Evolutionary conservation across 2,329 filamentous ascomycete species (phyloP), one percentile per base, ranked within the genome.

Genomic region (Ustulina deusta): DNA sequence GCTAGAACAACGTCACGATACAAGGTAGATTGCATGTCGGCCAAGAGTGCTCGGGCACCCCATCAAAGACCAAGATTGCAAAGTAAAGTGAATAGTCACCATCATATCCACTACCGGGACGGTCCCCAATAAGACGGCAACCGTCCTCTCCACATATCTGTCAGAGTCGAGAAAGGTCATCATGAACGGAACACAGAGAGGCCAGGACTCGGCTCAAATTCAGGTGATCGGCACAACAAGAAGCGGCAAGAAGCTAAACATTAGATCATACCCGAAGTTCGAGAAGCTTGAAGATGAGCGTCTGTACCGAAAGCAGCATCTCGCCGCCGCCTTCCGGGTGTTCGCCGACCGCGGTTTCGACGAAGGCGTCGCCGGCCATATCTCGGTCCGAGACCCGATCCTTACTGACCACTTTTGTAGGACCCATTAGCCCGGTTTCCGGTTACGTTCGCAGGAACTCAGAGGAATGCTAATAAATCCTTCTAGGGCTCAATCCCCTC

Each of bases 291-390:
- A 83, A 42, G 83, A 85, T 54, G 84, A 90, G 65, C 85, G 89
- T 10, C 79, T 82, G 72, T 89, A 87, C 80, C 85, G 87, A 69
- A 82, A 88, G 32, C 81, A 84, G 25, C 87, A 89, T 73, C 87
- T 88, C 76, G 86, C 86, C 1, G 82, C 83, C 6, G 86, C 87
- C 17, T 91, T 91, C 76, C 84, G 88, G 11, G 83, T 89, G 62
- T 90, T 90, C 73, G 84, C 88, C 1, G 83, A 87, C 60, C 85
- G 88, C 71, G 87, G 86, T 60, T 89, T 86, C 77, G 86, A 85
- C 0, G 88, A 90, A 75, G 89, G 89, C 58, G 88, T 90, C 79
- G 82, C 82, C 10, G 88, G 89, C 0, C 89, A 91, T 75, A 90
- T 91, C 65, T 84, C 81, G 6, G 85, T 90, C 0, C 82, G 88